A percentile compares a stretch with the other conserved stretches of the same genome.
Evolutionary conservation across 2,329 filamentous ascomycete species (phyloP).

Genomic region (Drechmeria coniospora): DNA sequence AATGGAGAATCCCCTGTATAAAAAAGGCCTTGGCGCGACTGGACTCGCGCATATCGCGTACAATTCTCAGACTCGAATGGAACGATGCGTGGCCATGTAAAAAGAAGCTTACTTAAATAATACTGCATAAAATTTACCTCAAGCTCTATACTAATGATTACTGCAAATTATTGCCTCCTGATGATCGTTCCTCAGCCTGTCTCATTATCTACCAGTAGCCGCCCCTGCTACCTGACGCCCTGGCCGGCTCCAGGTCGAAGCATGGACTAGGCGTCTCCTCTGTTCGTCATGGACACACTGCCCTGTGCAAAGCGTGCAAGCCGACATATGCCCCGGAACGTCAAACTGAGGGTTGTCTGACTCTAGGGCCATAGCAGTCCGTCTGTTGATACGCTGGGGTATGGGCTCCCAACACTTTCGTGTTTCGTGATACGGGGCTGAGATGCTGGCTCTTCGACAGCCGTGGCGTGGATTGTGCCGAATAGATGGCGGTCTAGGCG

Average conservation of each 20-base stretch:
- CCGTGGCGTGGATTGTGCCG: conserved; percentile 7
- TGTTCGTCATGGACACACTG: conserved; percentile 36
- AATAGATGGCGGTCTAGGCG: conserved; percentile 2
- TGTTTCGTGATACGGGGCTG: conserved; percentile 6
- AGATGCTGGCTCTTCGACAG: conserved; percentile 9
- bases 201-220: too few relatives aligned
- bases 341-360: conserved; percentile 27
- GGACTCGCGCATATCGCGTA: background rate
- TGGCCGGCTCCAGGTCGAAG: too few relatives aligned
- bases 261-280: too few relatives aligned
- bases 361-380: conserved; percentile 1
- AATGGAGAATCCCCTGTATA: conserved; percentile 1
- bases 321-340: conserved; percentile 33
- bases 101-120: too few relatives aligned
- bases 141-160: too few relatives aligned
- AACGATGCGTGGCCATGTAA: too few relatives aligned
- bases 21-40: background rate
- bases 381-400: conserved; percentile 9
- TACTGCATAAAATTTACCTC: too few relatives aligned
- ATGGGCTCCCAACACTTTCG: conserved; percentile 22
- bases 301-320: conserved; percentile 33
- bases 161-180: too few relatives aligned
- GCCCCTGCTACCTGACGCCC: too few relatives aligned
- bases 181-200: too few relatives aligned
- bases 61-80: too few relatives aligned